These are phyloP conservation scores for Venturia carpophila DNA, from an alignment of 2,329 filamentous ascomycete genomes.

Conservation along the genomic window DNA sequence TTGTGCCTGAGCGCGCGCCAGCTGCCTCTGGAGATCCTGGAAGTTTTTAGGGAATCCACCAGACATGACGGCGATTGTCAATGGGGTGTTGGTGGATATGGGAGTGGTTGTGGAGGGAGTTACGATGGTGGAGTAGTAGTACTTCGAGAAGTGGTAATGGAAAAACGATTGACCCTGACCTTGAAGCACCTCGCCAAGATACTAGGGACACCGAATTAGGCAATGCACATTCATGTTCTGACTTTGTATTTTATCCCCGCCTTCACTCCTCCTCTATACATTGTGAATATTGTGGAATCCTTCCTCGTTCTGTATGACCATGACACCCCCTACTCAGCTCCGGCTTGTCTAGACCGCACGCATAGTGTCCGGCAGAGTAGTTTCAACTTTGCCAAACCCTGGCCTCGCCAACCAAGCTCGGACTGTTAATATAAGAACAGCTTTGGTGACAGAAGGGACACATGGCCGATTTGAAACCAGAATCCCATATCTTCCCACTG, in stretches of 20 bases:
- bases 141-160: background rate
- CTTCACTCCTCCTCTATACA: too few relatives aligned
- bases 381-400: constrained; percentile 6
- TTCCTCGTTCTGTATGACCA: background rate
- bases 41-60: constrained; percentile 54
- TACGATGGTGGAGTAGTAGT: background rate
- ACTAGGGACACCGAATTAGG: background rate
- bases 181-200: background rate
- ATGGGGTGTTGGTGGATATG: background rate
- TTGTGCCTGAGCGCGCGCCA: constrained; percentile 42
- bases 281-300: too few relatives aligned
- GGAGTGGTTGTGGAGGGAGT: too few relatives aligned
- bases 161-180: background rate
- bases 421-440: background rate
- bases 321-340: background rate
- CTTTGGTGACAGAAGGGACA: background rate
- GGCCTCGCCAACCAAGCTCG: constrained; percentile 1
- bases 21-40: constrained; percentile 55
- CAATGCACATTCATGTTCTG: background rate
- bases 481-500: background rate
- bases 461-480: constrained; percentile 8
- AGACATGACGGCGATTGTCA: constrained; percentile 21
- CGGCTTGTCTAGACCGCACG: background rate
- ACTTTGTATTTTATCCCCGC: too few relatives aligned
- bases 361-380: background rate